Base-by-base conservation (phyloP, 179 eudicot genomes). In the Nepenthes alata region DNA sequence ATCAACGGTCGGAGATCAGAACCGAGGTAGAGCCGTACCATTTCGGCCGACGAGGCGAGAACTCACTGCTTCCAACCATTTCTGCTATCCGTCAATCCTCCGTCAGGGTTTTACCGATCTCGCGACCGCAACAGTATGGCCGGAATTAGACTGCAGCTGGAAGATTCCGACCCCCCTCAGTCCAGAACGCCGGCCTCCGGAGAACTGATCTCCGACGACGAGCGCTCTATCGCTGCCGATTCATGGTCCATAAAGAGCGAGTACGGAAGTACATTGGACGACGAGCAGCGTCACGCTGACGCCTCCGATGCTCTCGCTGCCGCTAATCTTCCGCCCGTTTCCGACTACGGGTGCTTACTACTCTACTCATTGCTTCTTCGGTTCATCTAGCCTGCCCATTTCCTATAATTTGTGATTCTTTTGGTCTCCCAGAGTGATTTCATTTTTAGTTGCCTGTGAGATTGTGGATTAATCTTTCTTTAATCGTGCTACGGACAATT, bases 181-280 rank as follows among this genome's bases (percentile, higher is more conserved):
- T 82, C 69, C 67, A 83, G 72, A 74, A 82, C 70, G 60, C 81
- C 70, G 77, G 76, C 65, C 59, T 59, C 71, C 70, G 72, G 75
- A 14, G 96, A 89, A 72, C 89, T 86, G 44, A 82, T 93, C 77
- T 89, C 98, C 66, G 98, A 89, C 65, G 96, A 93, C 59, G 98
- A 89, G 68, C 86, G 98, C 16, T 89, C 96, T 2, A 65, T 89
- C 25, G 90, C 98, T 52, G 98, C 96, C 0, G 96, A 93, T 68
- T 89, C 98, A 0, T 93, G 96, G 96, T 93, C 96, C 5, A 87
- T 93, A 8, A 93, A 93, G 77, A 93, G 95, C 74, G 98, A 93
- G 58, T 91, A 93, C 47, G 98, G 98, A 0, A 89, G 93, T 63
- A 89, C 95, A 38, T 82, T 93, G 54, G 98, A 93, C 15, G 96